Evolutionary conservation across 495 filamentous ascomycete species (phyloP), one percentile per base, ranked within the genome.

Genomic region (Cercophora sp.): DNA sequence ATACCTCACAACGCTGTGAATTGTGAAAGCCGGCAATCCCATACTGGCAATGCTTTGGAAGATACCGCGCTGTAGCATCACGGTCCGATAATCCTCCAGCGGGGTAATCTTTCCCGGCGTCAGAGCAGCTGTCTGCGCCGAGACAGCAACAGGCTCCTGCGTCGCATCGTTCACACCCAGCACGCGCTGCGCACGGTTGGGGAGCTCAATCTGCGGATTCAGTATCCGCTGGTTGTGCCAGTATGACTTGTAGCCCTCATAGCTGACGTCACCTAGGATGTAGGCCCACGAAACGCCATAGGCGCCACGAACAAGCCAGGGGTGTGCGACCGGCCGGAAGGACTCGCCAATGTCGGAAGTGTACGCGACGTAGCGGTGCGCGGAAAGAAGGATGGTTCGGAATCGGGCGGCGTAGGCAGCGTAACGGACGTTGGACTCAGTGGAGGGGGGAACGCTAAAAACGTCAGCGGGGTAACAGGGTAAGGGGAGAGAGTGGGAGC

Each of bases 221-320:
- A 78, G 58, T 11, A 66, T 64, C 1, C 70, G 76, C 62, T 91
- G 86, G 65, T 96, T 95, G 31, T 84, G 84, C 61, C 84, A 72
- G 63, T 96, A 97, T 10, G 91, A 85, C 64, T 96, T 96, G 75
- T 97, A 98, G 5, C 93, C 93, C 68, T 98, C 93, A 62, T 97
- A 83, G 47, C 79, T 76, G 47, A 96, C 91, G 61, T 98, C 93
- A 55, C 93, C 92, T 44, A 88, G 68, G 37, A 98, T 76, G 64
- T 98, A 98, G 16, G 84, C 76, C 93, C 93, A 97, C 18, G 88
- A 94, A 50, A 98, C 75, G 49, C 81, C 92, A 68, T 98, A 98
- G 6, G 93, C 93, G 46, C 82, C 72, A 35, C 83, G 79, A 3
- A 98, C 87, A 4, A 92, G 73, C 59, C 71, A 83, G 0, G 89